A percentile compares a stretch with the other conserved stretches of the same genome.
Evolutionary conservation across 1,139 yeast genomes (phyloP).

Genomic region (Geotrichum cucujoidarum): DNA sequence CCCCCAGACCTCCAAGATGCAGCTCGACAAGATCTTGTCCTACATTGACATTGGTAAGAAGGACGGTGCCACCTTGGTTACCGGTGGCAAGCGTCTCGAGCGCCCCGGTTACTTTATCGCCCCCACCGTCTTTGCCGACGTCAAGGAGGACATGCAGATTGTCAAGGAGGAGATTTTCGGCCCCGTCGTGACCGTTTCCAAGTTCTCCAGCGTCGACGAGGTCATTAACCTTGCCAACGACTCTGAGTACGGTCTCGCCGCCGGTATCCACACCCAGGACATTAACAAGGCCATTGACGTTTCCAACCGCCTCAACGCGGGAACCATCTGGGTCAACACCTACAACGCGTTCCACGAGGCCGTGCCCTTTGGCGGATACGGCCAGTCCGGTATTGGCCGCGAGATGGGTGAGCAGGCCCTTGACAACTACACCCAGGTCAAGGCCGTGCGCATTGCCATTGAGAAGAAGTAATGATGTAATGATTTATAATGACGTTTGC

Average conservation of each 20-base stretch:
- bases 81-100: conserved; percentile 65
- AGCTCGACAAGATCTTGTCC: conserved; percentile 62
- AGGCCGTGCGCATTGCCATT: conserved; percentile 50
- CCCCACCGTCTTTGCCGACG: conserved; percentile 75
- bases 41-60: conserved; percentile 63
- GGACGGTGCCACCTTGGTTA: conserved; percentile 64
- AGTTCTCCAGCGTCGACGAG: conserved; percentile 65
- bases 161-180: conserved; percentile 80
- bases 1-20: conserved; percentile 68
- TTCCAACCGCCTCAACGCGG: conserved; percentile 63
- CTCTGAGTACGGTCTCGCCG: conserved; percentile 73
- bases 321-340: conserved; percentile 78
- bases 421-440: conserved; percentile 74
- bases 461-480: conserved; percentile 13
- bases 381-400: conserved; percentile 85
- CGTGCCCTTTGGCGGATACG: conserved; percentile 80
- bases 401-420: conserved; percentile 80
- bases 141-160: conserved; percentile 56
- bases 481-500: too few species aligned
- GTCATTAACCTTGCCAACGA: conserved; percentile 63
- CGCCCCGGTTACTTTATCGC: conserved; percentile 64
- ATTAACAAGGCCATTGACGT: conserved; percentile 56
- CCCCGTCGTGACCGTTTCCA: conserved; percentile 68
- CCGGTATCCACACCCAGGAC: conserved; percentile 69
- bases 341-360: conserved; percentile 78